Percentiles rank a stretch among this genome's conserved stretches.
phyloP scores from a whole-genome alignment of 768 basidiomycete genomes.

The Termitomyces sp. region DNA sequence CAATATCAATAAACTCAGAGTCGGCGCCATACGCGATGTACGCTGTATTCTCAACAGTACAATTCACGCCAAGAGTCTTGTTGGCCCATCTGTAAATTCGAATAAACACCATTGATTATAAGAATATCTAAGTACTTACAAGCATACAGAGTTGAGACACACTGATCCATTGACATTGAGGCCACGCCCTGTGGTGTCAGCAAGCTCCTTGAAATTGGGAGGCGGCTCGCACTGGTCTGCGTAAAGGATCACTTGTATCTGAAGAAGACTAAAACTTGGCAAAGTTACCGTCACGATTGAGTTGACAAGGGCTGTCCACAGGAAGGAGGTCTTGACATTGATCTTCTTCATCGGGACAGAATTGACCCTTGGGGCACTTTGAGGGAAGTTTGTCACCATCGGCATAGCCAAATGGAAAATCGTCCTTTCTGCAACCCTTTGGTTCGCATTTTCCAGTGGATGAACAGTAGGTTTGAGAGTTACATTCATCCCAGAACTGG shows the following conservation, averaged over 20 bases:
- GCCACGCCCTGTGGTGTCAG: conserved; percentile 61
- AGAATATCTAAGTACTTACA: conserved; percentile 48
- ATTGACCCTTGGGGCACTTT: conserved; percentile 57
- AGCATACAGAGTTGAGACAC: conserved; percentile 81
- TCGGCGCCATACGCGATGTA: conserved; percentile 66
- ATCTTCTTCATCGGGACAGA: conserved; percentile 84
- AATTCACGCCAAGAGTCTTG: conserved; percentile 56
- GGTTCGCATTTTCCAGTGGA: conserved; percentile 48
- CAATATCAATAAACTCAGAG: conserved; percentile 69
- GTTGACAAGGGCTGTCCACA: conserved; percentile 71
- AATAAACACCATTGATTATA: neutral
- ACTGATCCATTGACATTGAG: conserved; percentile 80
- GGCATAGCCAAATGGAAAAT: conserved; percentile 70
- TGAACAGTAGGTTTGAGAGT: conserved; percentile 64
- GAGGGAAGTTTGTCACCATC: conserved; percentile 45
- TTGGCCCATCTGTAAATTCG: conserved; percentile 65
- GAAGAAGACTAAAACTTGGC: neutral
- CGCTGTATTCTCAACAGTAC: conserved; percentile 74
- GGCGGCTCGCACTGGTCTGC: conserved; percentile 77
- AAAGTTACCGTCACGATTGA: conserved; percentile 77
- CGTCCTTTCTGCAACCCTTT: conserved; percentile 72
- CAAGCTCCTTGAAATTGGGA: conserved; percentile 57
- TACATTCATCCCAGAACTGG: conserved; percentile 78
- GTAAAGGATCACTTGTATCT: neutral
- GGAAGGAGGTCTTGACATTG: conserved; percentile 56